Evolutionary conservation across 2,329 filamentous ascomycete species (phyloP).

Genomic region (Alternaria hordeiaustralica): DNA sequence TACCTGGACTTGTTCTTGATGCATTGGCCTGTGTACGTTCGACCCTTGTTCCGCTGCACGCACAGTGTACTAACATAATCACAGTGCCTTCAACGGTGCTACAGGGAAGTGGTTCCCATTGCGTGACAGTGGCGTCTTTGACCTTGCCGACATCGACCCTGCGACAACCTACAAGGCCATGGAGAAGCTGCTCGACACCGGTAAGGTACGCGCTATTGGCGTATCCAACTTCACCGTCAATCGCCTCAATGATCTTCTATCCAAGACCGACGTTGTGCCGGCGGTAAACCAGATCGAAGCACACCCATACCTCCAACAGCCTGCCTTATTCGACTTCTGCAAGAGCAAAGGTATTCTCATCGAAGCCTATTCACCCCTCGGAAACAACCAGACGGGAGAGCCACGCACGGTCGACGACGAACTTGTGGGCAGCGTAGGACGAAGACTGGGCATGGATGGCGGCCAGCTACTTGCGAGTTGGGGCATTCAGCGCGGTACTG

Average conservation of each 20-base stretch:
- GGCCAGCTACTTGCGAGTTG: conserved; percentile 79
- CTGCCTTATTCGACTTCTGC: conserved; percentile 69
- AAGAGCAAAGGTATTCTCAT: conserved; percentile 72
- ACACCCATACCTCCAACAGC: conserved; percentile 59
- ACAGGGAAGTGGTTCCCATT: conserved; percentile 44
- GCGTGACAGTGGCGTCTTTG: conserved; percentile 66
- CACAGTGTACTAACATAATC: neutral
- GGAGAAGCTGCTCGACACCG: conserved; percentile 69
- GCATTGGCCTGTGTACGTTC: conserved; percentile 61
- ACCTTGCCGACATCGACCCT: conserved; percentile 77
- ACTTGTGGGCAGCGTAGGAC: conserved; percentile 23
- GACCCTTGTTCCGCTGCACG: too few species aligned
- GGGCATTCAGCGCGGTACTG: conserved; percentile 79
- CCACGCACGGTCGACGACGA: conserved; percentile 59
- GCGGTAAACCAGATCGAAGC: conserved; percentile 82
- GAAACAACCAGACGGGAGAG: conserved; percentile 66
- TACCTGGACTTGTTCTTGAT: conserved; percentile 74
- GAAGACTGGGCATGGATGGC: conserved; percentile 65
- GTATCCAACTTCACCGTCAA: conserved; percentile 83
- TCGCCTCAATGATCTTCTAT: conserved; percentile 73
- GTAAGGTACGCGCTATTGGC: conserved; percentile 78
- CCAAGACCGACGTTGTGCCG: conserved; percentile 65
- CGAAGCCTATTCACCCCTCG: conserved; percentile 75
- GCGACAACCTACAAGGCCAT: conserved; percentile 76
- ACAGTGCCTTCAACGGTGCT: conserved; percentile 25